Evolutionary conservation across 1,284 basidiomycete genomes (phyloP).

Genomic region (Wallemia hederae): DNA sequence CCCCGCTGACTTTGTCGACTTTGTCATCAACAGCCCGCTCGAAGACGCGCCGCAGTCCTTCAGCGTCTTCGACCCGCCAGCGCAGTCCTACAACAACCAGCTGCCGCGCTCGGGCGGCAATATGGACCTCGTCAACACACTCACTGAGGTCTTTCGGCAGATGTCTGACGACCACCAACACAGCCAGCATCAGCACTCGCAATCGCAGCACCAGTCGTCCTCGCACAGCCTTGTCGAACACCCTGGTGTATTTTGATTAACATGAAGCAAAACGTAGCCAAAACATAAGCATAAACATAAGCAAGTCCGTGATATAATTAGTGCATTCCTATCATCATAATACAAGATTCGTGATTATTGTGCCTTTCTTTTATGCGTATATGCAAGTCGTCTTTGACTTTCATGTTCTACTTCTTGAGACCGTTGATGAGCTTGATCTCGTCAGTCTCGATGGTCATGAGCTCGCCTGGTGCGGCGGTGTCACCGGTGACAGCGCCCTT

Average conservation of each 20-base stretch:
- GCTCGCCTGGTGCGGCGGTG: constrained; percentile 29
- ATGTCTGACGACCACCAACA: not conserved
- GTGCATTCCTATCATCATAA: not conserved
- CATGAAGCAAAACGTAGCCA: too few species aligned
- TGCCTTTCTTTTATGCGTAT: too few species aligned
- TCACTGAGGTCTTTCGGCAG: not conserved
- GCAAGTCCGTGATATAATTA: too few species aligned
- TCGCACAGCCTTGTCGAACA: not conserved
- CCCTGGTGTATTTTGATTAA: too few species aligned
- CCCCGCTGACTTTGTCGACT: too few species aligned
- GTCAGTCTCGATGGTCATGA: constrained; percentile 29
- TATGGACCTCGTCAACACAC: not conserved
- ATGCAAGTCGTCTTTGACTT: too few species aligned
- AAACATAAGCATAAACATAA: too few species aligned
- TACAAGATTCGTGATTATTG: too few species aligned
- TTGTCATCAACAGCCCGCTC: too few species aligned
- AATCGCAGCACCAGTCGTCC: not conserved
- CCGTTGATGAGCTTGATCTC: constrained; percentile 21
- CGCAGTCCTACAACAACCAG: not conserved
- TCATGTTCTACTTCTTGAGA: constrained; percentile 4
- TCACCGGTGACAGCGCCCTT: constrained; percentile 26
- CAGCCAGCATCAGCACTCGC: not conserved
- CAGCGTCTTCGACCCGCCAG: not conserved
- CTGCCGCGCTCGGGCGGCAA: not conserved
- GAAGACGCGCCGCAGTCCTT: not conserved